Evolutionary conservation across 2,329 filamentous ascomycete species (phyloP).

Genomic region (Cladophialophora immunda): DNA sequence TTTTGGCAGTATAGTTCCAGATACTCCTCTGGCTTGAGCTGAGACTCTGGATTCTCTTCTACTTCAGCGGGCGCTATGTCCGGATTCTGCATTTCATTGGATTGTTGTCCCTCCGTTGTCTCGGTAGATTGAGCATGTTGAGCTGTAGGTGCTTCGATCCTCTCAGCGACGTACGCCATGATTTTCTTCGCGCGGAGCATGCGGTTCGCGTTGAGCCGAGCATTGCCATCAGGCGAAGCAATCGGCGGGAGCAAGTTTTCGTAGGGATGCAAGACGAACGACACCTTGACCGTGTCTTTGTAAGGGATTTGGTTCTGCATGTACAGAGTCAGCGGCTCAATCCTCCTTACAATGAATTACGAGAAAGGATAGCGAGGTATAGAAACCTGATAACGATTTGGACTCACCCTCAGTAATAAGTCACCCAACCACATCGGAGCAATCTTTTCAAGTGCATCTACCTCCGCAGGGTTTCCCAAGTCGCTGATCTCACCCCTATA

Average conservation of each 20-base stretch:
- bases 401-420: conserved; percentile 73
- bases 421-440: conserved; percentile 94
- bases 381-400: neutral
- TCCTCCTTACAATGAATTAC: neutral
- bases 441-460: conserved; percentile 82
- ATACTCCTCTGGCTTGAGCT: conserved; percentile 84
- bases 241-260: conserved; percentile 78
- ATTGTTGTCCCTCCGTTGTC: neutral
- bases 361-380: neutral
- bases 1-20: conserved; percentile 92
- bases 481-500: conserved; percentile 88
- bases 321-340: neutral
- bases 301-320: conserved; percentile 75
- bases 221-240: conserved; percentile 78
- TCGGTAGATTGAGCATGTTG: conserved; percentile 20
- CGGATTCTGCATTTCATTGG: neutral
- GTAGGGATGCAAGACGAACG: conserved; percentile 86
- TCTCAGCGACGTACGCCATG: conserved; percentile 86
- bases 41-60: conserved; percentile 43
- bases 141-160: conserved; percentile 73
- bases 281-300: conserved; percentile 97
- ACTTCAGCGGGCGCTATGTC: neutral
- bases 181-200: conserved; percentile 98
- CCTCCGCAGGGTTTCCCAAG: conserved; percentile 70
- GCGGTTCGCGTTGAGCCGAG: conserved; percentile 91